Conservation (phyloP, 108 stramenopile genomes). For the Conticribra weissflogii region DNA sequence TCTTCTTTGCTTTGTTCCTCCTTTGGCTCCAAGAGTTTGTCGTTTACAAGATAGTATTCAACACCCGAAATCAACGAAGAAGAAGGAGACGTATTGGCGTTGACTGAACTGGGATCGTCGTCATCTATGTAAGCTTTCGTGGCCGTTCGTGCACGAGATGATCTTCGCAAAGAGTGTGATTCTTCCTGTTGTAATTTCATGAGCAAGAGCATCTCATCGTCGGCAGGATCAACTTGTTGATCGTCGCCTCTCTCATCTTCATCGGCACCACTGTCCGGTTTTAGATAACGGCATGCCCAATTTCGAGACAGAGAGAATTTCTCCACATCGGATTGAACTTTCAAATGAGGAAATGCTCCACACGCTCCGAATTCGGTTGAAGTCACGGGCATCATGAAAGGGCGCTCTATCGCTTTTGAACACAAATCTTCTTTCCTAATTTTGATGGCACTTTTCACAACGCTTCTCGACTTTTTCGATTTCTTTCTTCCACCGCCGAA, state of each 20-base stretch:
- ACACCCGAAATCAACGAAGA: slow-evolving; percentile 25
- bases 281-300: slow-evolving; percentile 39
- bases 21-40: slow-evolving; percentile 7
- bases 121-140: slow-evolving; percentile 44
- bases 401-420: slow-evolving; percentile 44
- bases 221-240: not conserved
- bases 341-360: slow-evolving; percentile 46
- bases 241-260: not conserved
- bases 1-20: not conserved
- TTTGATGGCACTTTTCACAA: slow-evolving; percentile 6
- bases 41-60: slow-evolving; percentile 41
- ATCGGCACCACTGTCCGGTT: not conserved
- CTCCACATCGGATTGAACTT: slow-evolving; percentile 31
- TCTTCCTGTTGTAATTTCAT: slow-evolving; percentile 50
- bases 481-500: slow-evolving; percentile 18
- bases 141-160: slow-evolving; percentile 28
- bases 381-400: slow-evolving; percentile 35
- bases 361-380: slow-evolving; percentile 13
- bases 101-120: slow-evolving; percentile 3
- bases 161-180: slow-evolving; percentile 22
- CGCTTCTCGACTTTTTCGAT: slow-evolving; percentile 18
- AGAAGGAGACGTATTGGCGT: slow-evolving; percentile 18
- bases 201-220: slow-evolving; percentile 45
- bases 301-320: slow-evolving; percentile 34
- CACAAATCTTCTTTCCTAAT: slow-evolving; percentile 32